Conservation (phyloP, 2,329 filamentous ascomycete species). For the Fusarium globosum region DNA sequence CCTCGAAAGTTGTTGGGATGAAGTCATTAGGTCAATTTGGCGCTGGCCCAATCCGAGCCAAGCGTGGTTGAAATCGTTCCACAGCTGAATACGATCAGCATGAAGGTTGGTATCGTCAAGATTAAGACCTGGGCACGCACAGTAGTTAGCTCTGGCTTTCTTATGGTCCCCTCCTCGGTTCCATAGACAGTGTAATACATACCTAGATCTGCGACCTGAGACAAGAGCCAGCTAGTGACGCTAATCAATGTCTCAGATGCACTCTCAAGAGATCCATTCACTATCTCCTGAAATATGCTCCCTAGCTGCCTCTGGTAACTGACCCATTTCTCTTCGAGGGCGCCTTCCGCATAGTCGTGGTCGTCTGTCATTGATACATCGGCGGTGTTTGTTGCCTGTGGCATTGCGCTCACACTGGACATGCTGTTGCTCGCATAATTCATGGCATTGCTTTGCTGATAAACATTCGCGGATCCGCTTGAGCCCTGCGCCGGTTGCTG, state of each 20-base stretch:
- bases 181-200: constrained; percentile 44
- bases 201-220: constrained; percentile 67
- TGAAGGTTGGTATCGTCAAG: constrained; percentile 83
- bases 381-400: constrained; percentile 50
- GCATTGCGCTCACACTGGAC: constrained; percentile 59
- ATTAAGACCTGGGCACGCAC: constrained; percentile 73
- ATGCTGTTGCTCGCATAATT: constrained; percentile 61
- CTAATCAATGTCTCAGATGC: constrained; percentile 64
- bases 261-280: constrained; percentile 60
- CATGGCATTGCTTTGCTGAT: constrained; percentile 70
- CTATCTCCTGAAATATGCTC: constrained; percentile 77
- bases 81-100: constrained; percentile 81
- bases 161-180: background rate
- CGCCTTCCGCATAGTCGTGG: constrained; percentile 66
- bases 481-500: constrained; percentile 61
- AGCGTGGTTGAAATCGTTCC: constrained; percentile 94
- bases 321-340: constrained; percentile 75
- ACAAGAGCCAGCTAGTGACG: constrained; percentile 67
- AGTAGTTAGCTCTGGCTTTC: constrained; percentile 30
- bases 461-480: constrained; percentile 68
- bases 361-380: constrained; percentile 64
- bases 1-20: constrained; percentile 66
- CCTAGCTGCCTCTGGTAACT: constrained; percentile 71
- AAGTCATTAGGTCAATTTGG: constrained; percentile 80
- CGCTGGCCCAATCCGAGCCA: constrained; percentile 88